phyloP scores from a whole-genome alignment of 495 filamentous ascomycete genomes.

The Aspergillus egyptiacus region DNA sequence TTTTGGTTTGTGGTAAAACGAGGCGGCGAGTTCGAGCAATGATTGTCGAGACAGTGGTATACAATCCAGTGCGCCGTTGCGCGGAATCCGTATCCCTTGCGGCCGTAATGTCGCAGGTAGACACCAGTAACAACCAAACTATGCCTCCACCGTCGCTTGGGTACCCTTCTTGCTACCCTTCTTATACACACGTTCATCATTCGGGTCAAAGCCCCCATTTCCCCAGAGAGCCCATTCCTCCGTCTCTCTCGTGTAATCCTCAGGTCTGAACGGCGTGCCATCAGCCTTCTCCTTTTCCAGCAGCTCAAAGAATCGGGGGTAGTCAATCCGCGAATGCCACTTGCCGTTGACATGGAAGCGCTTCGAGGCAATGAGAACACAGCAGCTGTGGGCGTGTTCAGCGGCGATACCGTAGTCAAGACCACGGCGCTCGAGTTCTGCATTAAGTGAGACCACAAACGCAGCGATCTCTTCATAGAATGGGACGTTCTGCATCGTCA shows the following conservation, averaged over 20 bases:
- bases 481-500: conserved; percentile 93
- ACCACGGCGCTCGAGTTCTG: conserved; percentile 58
- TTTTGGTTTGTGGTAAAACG: too few species aligned
- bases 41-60: too few species aligned
- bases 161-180: conserved; percentile 54
- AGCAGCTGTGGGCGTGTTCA: conserved; percentile 93
- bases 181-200: conserved; percentile 74
- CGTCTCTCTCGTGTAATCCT: conserved; percentile 85
- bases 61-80: too few species aligned
- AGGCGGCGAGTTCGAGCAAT: too few species aligned
- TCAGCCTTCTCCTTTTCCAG: conserved; percentile 57
- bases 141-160: not conserved
- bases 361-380: conserved; percentile 73
- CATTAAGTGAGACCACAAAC: conserved; percentile 70
- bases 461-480: conserved; percentile 83
- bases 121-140: too few species aligned
- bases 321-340: conserved; percentile 92
- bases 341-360: conserved; percentile 65
- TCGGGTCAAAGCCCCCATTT: conserved; percentile 86
- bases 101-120: too few species aligned
- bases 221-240: conserved; percentile 96
- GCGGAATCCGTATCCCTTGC: too few species aligned
- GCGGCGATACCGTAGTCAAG: conserved; percentile 85
- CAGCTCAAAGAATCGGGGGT: conserved; percentile 79
- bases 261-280: conserved; percentile 64